Base-by-base conservation (phyloP, 176 grass and related monocot species). In the Eragrostis nindensis region DNA sequence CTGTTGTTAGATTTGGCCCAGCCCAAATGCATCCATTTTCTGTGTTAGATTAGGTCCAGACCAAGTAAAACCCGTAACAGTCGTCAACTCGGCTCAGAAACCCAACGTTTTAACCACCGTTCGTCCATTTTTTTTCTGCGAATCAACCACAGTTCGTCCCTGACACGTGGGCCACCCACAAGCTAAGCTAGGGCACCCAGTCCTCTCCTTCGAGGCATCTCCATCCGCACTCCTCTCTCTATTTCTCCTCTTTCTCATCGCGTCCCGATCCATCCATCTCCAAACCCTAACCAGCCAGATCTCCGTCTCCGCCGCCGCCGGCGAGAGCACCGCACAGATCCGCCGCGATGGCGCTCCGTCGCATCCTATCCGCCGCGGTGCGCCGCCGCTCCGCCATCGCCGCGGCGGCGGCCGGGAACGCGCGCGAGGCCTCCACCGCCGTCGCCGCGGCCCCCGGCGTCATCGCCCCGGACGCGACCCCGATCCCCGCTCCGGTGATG, bases 371-470 rank as follows among this genome's bases (percentile, higher is more conserved):
- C 22, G 61, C 78, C 2, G 83, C 83, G 30, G 73, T 56, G 29
- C 78, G 72, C 25, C 87, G 78, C 77, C 87, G 87, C 57, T 79
- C 82, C 27, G 61, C 75, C 50, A 30, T 65, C 21, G 48, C 74
- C 25, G 80, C 48, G 0, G 75, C 86, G 39, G 55, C 56, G 36
- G 40, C 77, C n/a, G 72, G 87, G 29, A 85, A 57, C 47, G 32
- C 87, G 66, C 87, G 87, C 88, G 95, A 54, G 83, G 84, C 90
- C 79, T 98, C 81, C 81, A 93, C 88, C 26, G 87, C 66, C 84
- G 82, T 83, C 40, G 80, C 83, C 60, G 85, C 85, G 43, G 89
- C 26, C 22, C 85, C 71, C 14, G 84, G 80, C n/a, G 84, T 73
- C 59, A 55, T 89, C 75, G 70, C 90, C 70, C 87, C 84, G 15